Evolutionary conservation across 176 grass and related monocot species (phyloP).

Genomic region (Juncus effusus): DNA sequence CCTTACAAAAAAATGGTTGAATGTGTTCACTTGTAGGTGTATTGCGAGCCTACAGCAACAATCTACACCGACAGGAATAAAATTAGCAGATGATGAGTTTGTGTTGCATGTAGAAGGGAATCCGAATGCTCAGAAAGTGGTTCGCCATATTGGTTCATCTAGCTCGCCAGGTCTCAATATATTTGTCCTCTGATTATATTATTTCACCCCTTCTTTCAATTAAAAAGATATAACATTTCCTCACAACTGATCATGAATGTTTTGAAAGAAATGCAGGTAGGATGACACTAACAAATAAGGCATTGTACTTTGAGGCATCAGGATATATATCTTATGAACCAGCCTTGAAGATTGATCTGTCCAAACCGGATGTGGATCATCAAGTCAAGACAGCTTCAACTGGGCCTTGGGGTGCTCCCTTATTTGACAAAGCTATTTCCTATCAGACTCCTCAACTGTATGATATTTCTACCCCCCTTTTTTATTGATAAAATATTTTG

Average conservation of each 20-base stretch:
- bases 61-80: slow-evolving; percentile 53
- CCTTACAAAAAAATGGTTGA: not conserved
- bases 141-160: slow-evolving; percentile 56
- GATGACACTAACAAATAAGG: slow-evolving; percentile 73
- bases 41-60: slow-evolving; percentile 49
- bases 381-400: slow-evolving; percentile 69
- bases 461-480: slow-evolving; percentile 16
- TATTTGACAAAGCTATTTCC: slow-evolving; percentile 83
- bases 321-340: slow-evolving; percentile 60
- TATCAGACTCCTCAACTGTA: slow-evolving; percentile 61
- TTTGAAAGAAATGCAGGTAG: slow-evolving; percentile 45
- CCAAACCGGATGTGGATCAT: slow-evolving; percentile 43
- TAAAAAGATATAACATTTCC: not conserved
- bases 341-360: slow-evolving; percentile 68
- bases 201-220: not conserved
- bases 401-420: slow-evolving; percentile 83
- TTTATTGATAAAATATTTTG: too few relatives aligned
- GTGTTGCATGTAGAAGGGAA: slow-evolving; percentile 76
- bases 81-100: slow-evolving; percentile 74
- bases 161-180: slow-evolving; percentile 66
- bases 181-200: slow-evolving; percentile 8
- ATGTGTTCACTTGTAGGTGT: slow-evolving; percentile 35
- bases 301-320: slow-evolving; percentile 77
- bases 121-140: slow-evolving; percentile 65
- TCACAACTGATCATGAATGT: not conserved